phyloP scores from a whole-genome alignment of 371 early-diverging fungal genomes.

The Mucor mucedo region DNA sequence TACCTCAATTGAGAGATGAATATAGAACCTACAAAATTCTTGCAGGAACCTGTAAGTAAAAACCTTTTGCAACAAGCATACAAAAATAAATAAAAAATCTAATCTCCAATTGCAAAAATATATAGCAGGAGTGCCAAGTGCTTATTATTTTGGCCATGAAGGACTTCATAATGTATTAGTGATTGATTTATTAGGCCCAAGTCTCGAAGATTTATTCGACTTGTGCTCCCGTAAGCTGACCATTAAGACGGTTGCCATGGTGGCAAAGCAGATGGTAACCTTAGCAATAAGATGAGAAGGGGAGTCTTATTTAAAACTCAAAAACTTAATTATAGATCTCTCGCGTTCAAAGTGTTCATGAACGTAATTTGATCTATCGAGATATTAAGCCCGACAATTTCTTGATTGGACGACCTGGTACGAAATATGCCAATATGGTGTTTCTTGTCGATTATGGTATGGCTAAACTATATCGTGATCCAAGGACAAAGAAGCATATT shows the following conservation, averaged over 20 bases:
- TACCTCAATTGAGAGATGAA: constrained; percentile 90
- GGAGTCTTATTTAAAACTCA: not conserved
- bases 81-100: not conserved
- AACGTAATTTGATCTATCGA: constrained; percentile 94
- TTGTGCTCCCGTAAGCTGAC: constrained; percentile 90
- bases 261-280: constrained; percentile 95
- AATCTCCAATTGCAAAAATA: constrained; percentile 23
- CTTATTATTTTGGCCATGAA: constrained; percentile 96
- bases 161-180: constrained; percentile 95
- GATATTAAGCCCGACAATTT: constrained; percentile 99
- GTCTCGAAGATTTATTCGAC: constrained; percentile 97
- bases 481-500: constrained; percentile 89
- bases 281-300: not conserved
- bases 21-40: constrained; percentile 86
- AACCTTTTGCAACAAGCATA: not conserved
- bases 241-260: constrained; percentile 94
- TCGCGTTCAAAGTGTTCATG: constrained; percentile 94
- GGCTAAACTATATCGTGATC: constrained; percentile 90
- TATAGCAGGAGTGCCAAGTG: constrained; percentile 83
- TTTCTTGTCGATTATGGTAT: constrained; percentile 94
- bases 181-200: constrained; percentile 98
- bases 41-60: constrained; percentile 63
- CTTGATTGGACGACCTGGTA: constrained; percentile 79
- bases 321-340: constrained; percentile 15
- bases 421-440: constrained; percentile 60